phyloP scores from a whole-genome alignment of 257 asterid genomes.

The Sherardia arvensis region DNA sequence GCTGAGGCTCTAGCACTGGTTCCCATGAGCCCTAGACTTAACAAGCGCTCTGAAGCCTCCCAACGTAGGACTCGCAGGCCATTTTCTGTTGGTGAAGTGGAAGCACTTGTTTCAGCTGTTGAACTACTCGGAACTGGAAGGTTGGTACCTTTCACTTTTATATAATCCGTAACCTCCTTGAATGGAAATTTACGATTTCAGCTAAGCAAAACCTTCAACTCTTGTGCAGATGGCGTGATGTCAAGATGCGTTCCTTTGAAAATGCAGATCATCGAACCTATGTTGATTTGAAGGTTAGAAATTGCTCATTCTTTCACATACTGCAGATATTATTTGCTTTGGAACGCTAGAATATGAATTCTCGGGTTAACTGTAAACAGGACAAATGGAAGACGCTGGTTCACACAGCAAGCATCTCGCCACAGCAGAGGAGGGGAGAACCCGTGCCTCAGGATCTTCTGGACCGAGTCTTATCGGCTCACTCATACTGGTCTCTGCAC shows the following conservation, averaged over 20 bases:
- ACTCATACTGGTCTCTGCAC: constrained; percentile 63
- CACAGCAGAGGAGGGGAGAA: constrained; percentile 87
- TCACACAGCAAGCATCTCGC: constrained; percentile 86
- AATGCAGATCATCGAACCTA: constrained; percentile 88
- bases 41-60: constrained; percentile 55
- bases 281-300: constrained; percentile 81
- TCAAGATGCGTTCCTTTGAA: constrained; percentile 81
- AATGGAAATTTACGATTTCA: not conserved
- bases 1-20: constrained; percentile 49
- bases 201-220: not conserved
- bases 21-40: constrained; percentile 45
- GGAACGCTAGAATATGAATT: not conserved
- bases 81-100: constrained; percentile 83
- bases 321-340: no score
- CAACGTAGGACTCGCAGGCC: constrained; percentile 94
- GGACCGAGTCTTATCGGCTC: constrained; percentile 66
- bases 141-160: constrained; percentile 22
- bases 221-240: constrained; percentile 70
- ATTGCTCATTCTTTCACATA: not conserved
- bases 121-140: constrained; percentile 94
- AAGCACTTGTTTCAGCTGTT: constrained; percentile 89
- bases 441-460: constrained; percentile 86
- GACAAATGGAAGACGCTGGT: constrained; percentile 95
- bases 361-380: constrained; percentile 21
- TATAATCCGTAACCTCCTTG: not conserved